phyloP scores from a whole-genome alignment of 352 stramenopile species.

The Globisporangium uncinulatum region DNA sequence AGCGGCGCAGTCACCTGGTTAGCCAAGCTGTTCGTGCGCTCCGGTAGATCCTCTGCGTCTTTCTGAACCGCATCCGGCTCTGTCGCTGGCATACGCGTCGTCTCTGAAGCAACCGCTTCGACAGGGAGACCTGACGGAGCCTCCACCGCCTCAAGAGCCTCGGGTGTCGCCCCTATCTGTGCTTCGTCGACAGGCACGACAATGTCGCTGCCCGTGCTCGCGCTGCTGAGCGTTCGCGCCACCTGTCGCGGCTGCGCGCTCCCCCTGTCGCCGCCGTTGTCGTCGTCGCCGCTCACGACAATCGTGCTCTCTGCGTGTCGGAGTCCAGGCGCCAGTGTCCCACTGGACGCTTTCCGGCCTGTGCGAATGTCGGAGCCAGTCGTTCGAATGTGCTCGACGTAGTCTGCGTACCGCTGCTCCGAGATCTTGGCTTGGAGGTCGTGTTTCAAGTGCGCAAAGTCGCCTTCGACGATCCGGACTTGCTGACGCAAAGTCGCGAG shows the following conservation, averaged over 20 bases:
- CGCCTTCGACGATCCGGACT: conserved; percentile 57
- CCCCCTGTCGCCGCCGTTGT: background rate
- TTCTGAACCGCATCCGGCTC: conserved; percentile 14
- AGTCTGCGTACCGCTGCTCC: conserved; percentile 69
- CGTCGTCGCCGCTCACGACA: conserved; percentile 4
- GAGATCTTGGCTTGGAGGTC: conserved; percentile 66
- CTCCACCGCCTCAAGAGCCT: background rate
- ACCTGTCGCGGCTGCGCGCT: conserved; percentile 1
- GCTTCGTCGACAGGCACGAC: conserved; percentile 11
- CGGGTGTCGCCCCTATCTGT: too few relatives aligned
- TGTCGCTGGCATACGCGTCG: background rate
- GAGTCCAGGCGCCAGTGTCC: conserved; percentile 8
- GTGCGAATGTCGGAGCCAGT: conserved; percentile 75
- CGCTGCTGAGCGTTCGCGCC: conserved; percentile 17
- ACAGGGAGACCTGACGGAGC: background rate
- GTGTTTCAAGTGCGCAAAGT: conserved; percentile 69
- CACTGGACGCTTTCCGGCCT: conserved; percentile 26
- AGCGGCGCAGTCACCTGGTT: conserved; percentile 23
- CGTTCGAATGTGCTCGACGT: conserved; percentile 61
- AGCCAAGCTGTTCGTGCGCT: conserved; percentile 28
- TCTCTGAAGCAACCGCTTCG: too few relatives aligned
- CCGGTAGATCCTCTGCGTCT: conserved; percentile 49
- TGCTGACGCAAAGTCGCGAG: conserved; percentile 72
- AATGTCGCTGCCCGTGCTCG: conserved; percentile 28
- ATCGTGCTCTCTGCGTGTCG: conserved; percentile 11